phyloP scores from a whole-genome alignment of 2,329 filamentous ascomycete species.

The Diaporthe batatas region DNA sequence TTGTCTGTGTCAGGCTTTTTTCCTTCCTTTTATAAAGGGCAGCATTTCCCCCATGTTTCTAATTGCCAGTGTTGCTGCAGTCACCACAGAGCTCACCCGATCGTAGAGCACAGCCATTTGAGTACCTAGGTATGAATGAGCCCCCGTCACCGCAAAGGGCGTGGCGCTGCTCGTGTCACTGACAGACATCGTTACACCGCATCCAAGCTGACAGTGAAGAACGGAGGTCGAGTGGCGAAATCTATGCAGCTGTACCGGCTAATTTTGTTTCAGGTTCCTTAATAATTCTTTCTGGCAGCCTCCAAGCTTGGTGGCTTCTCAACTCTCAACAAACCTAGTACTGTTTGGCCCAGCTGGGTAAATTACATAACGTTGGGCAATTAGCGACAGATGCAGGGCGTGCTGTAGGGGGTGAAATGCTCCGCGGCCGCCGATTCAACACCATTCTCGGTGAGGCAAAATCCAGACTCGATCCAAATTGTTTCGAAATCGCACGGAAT shows the following conservation, averaged over 20 bases:
- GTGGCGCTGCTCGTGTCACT: no score
- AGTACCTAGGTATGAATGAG: not conserved
- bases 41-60: no score
- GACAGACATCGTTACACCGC: not conserved
- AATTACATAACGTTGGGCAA: no score
- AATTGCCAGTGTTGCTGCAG: not conserved
- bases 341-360: rapidly evolving
- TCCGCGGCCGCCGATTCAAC: not conserved
- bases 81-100: no score
- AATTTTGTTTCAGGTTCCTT: not conserved
- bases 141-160: not conserved
- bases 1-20: not conserved
- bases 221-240: not conserved
- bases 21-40: no score
- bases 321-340: no score
- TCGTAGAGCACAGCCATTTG: not conserved
- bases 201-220: not conserved
- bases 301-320: no score
- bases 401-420: not conserved
- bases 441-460: not conserved
- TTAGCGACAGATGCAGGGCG: rapidly evolving
- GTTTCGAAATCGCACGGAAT: no score
- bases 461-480: rapidly evolving
- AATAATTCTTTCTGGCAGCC: no score
- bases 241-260: no score